Conservation (phyloP, 2,329 filamentous ascomycete genomes). For the Colletotrichum ledebouriae region DNA sequence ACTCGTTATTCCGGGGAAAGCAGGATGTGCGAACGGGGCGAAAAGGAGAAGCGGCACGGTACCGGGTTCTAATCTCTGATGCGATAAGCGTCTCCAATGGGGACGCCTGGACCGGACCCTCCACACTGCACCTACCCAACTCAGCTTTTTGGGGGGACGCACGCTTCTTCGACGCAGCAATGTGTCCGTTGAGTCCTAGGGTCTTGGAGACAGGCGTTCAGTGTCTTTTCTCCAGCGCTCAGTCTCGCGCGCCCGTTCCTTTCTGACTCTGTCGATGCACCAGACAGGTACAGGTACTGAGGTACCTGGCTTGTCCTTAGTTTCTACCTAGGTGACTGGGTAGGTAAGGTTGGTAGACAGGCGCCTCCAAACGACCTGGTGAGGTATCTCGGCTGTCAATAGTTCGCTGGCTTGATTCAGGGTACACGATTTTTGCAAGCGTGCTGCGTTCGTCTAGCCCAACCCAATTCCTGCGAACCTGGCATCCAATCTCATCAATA, state of each 20-base stretch:
- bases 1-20: neutral
- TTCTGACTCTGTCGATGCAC: neutral
- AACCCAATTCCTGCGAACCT: conserved; percentile 35
- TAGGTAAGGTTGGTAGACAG: conserved; percentile 1
- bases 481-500: conserved; percentile 37
- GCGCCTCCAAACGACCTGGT: conserved; percentile 9
- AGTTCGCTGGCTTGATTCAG: conserved; percentile 25
- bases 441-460: conserved; percentile 40
- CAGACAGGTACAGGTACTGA: neutral
- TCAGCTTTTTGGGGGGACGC: conserved; percentile 15
- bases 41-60: conserved; percentile 36
- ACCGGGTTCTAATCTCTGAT: conserved; percentile 24
- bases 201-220: neutral
- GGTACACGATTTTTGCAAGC: conserved; percentile 10
- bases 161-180: conserved; percentile 31
- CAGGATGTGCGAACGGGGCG: conserved; percentile 23
- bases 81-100: conserved; percentile 41
- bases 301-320: neutral
- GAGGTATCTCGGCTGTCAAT: conserved; percentile 11
- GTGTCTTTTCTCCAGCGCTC: conserved; percentile 10
- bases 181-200: conserved; percentile 6
- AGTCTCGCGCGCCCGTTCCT: neutral
- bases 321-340: neutral
- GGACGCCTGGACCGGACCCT: conserved; percentile 36
- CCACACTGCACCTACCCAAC: conserved; percentile 4